These are phyloP conservation scores for Plasmodium relictum DNA, from an alignment of 169 alveolate species.

Conservation along the genomic window DNA sequence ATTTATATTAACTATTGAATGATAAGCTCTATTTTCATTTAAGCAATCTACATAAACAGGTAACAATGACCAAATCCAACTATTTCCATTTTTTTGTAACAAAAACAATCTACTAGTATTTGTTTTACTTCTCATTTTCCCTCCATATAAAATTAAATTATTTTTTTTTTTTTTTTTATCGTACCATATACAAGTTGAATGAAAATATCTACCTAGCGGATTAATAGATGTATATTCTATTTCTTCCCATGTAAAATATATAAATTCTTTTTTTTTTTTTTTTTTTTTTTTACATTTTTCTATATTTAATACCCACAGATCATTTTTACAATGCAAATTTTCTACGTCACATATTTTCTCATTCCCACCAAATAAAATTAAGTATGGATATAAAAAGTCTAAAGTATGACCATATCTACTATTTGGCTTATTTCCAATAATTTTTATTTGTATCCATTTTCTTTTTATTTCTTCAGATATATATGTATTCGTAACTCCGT, in stretches of 20 bases:
- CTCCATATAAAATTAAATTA: constrained; percentile 74
- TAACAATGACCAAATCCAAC: constrained; percentile 54
- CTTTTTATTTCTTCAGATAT: constrained; percentile 29
- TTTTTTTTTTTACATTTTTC: constrained; percentile 33
- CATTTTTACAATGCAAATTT: constrained; percentile 44
- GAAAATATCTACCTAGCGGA: constrained; percentile 72
- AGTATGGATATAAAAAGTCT: constrained; percentile 66
- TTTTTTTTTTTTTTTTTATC: constrained; percentile 49
- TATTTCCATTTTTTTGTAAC: constrained; percentile 28
- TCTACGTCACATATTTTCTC: constrained; percentile 52
- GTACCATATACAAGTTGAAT: constrained; percentile 71
- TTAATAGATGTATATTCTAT: constrained; percentile 23
- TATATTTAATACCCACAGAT: constrained; percentile 71
- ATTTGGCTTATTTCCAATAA: constrained; percentile 46
- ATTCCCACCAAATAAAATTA: constrained; percentile 73
- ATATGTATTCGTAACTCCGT: constrained; percentile 9
- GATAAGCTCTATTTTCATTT: constrained; percentile 73
- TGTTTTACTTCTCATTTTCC: constrained; percentile 53
- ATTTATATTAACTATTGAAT: constrained; percentile 18
- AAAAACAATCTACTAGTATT: constrained; percentile 36
- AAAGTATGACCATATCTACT: constrained; percentile 72
- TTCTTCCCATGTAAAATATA: constrained; percentile 41
- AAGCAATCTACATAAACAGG: constrained; percentile 49
- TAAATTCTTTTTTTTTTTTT: constrained; percentile 7
- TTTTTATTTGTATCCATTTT: constrained; percentile 46